Percentiles rank a stretch among this genome's conserved stretches.
These are phyloP conservation scores for Solanum hybrid DNA, from an alignment of 305 asterid species.

Conservation along the genomic window DNA sequence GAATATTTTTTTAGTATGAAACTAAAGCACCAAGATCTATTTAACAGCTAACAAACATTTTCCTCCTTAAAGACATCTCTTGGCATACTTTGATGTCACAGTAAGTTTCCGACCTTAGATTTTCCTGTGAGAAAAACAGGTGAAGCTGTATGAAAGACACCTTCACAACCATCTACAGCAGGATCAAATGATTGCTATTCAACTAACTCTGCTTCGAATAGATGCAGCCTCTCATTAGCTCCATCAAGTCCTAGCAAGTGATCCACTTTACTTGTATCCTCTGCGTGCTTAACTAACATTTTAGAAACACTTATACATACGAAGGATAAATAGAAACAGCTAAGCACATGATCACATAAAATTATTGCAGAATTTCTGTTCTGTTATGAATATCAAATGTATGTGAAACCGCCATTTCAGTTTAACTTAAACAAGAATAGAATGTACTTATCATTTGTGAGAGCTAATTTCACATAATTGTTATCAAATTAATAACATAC, in stretches of 20 bases:
- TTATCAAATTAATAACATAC: background rate
- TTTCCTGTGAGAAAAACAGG: constrained; percentile 19
- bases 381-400: background rate
- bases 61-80: constrained; percentile 7
- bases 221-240: constrained; percentile 28
- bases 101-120: background rate
- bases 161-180: constrained; percentile 30
- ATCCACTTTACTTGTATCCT: constrained; percentile 22
- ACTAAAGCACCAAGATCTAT: background rate
- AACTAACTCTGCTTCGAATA: constrained; percentile 25
- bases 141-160: constrained; percentile 43
- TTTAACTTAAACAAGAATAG: background rate
- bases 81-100: background rate
- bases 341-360: background rate
- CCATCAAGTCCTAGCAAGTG: constrained; percentile 34
- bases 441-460: background rate
- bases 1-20: background rate
- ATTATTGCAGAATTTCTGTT: background rate
- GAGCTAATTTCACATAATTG: background rate
- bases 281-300: constrained; percentile 7
- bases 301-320: background rate
- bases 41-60: constrained; percentile 4
- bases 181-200: constrained; percentile 32
- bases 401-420: background rate
- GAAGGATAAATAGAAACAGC: background rate